phyloP scores from a whole-genome alignment of 2,329 filamentous ascomycete species.

The Sordariomycetes sp. region DNA sequence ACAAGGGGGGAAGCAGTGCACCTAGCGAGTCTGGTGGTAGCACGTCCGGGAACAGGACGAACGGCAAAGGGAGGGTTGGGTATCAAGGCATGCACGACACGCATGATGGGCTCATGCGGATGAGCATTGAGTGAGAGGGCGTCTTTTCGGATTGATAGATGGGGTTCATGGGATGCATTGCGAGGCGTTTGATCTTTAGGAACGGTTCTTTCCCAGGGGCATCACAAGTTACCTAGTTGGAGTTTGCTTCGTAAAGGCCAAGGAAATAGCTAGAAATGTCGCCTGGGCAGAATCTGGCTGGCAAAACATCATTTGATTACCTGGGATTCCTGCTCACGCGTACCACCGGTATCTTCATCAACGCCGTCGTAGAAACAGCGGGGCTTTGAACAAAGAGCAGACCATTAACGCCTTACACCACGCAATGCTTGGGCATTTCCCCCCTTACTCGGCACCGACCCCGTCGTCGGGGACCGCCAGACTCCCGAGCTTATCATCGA shows the following conservation, averaged over 20 bases:
- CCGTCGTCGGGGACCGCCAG: constrained; percentile 44
- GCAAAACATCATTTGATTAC: too few relatives aligned
- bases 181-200: constrained; percentile 3
- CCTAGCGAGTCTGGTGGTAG: constrained; percentile 41
- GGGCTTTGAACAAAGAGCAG: too few relatives aligned
- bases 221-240: too few relatives aligned
- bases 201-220: too few relatives aligned
- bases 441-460: constrained; percentile 20
- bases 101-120: constrained; percentile 91
- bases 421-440: neutral
- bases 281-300: too few relatives aligned
- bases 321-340: too few relatives aligned
- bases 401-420: too few relatives aligned
- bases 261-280: too few relatives aligned
- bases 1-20: constrained; percentile 40
- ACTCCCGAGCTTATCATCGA: constrained; percentile 50
- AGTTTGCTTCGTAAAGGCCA: too few relatives aligned
- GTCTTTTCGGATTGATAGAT: neutral
- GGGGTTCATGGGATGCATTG: constrained; percentile 4
- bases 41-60: constrained; percentile 24
- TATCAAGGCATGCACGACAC: constrained; percentile 93
- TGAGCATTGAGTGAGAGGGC: constrained; percentile 73
- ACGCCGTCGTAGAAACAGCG: too few relatives aligned
- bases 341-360: too few relatives aligned
- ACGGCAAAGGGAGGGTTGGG: constrained; percentile 57